Evolutionary conservation across 2,329 filamentous ascomycete genomes (phyloP), one percentile per base, ranked within the genome.

Genomic region (Apiospora arundinis): DNA sequence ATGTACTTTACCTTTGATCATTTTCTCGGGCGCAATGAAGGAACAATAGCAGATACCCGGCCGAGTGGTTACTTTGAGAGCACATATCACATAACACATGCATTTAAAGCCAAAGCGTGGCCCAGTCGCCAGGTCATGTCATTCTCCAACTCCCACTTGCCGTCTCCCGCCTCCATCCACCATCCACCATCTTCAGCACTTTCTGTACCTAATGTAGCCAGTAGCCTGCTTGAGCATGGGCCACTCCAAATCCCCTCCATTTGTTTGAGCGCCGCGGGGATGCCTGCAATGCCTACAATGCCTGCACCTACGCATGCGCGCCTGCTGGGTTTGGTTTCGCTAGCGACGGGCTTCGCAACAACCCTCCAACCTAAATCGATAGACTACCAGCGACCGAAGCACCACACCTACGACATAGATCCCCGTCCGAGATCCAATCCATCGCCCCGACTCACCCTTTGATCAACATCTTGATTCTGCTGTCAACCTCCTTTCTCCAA

Each of bases 341-440:
- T 60, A 60, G 52, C 52, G 28, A 60, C 52, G 49, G 25, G 40
- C 14, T 28, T 21, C 52, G 52, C 28, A 60, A 21, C 52, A 60
- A 60, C 52, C 32, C 52, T 21, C 25, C 52, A 37, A 60, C 52
- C 52, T 60, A 60, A 49, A 8, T 25, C 5, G 11, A 49, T 49
- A 9, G 49, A 32, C 49, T 56, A 56, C 49, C 25, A 28, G 40
- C 40, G 40, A 42, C 40, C 40, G 25, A 56, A 56, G 6, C 49
- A 37, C 52, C 52, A 60, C 25, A 28, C 56, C 32, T 63, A 63
- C 56, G 56, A 37, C 56, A 63, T 63, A 63, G 56, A 63, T 18
- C 32, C 32, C 32, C 21, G 32, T 40, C 32, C 56, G 56, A 63
- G 56, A 23, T 40, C 56, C 56, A 16, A 37, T 40, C 28, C 32